Evolutionary conservation across 2,329 filamentous ascomycete species (phyloP).

Genomic region (Ceratocystiopsis minuta): DNA sequence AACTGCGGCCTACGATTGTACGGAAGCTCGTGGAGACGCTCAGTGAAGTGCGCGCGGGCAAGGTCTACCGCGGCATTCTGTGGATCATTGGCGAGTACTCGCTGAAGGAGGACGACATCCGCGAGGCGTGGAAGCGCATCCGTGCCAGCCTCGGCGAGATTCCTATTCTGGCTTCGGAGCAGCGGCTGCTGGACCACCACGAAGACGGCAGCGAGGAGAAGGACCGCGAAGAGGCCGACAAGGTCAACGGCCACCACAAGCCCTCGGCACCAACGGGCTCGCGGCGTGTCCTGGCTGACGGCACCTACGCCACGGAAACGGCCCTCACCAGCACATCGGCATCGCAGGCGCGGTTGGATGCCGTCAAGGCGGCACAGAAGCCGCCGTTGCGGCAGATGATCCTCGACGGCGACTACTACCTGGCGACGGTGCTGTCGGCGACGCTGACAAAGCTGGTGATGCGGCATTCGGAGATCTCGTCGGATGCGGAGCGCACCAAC

Average conservation of each 20-base stretch:
- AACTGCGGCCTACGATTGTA: conserved; percentile 72
- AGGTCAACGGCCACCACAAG: conserved; percentile 71
- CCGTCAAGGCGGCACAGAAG: conserved; percentile 92
- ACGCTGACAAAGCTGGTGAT: conserved; percentile 95
- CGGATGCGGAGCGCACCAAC: conserved; percentile 74
- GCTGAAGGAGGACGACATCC: conserved; percentile 79
- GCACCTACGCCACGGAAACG: conserved; percentile 93
- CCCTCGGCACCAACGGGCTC: conserved; percentile 62
- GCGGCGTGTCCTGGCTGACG: conserved; percentile 82
- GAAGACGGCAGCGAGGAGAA: conserved; percentile 45
- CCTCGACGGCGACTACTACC: conserved; percentile 90
- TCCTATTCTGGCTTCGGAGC: conserved; percentile 87
- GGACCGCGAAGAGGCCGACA: conserved; percentile 39
- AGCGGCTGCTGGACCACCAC: conserved; percentile 73
- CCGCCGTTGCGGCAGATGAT: conserved; percentile 88
- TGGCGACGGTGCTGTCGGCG: conserved; percentile 85
- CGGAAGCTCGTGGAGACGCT: conserved; percentile 77
- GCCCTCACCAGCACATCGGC: conserved; percentile 76
- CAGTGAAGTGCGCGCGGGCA: conserved; percentile 83
- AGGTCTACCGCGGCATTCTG: conserved; percentile 88
- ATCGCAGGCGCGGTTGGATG: conserved; percentile 78
- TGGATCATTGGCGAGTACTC: conserved; percentile 99
- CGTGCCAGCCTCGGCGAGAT: conserved; percentile 89
- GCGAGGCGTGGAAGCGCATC: conserved; percentile 93
- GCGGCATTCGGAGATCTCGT: conserved; percentile 85